Evolutionary conservation across 805 yeast genomes (phyloP).

Genomic region (Wickerhamiella shivajii): DNA sequence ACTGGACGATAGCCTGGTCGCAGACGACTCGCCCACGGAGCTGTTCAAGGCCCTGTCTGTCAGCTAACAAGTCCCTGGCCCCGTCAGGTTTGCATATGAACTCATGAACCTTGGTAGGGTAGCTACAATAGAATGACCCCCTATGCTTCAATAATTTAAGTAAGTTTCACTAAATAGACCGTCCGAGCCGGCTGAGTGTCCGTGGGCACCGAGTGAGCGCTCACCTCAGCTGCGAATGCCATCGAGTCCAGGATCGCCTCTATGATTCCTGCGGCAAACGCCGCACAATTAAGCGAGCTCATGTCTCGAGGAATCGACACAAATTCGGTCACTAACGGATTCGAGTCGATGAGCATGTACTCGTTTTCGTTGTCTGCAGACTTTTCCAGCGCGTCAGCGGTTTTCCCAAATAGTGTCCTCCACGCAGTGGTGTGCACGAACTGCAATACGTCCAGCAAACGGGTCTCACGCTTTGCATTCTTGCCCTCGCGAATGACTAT

Average conservation of each 20-base stretch:
- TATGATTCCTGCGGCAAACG: slow-evolving; percentile 71
- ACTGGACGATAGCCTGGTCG: slow-evolving; percentile 5
- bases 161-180: slow-evolving; percentile 60
- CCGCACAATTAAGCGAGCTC: slow-evolving; percentile 62
- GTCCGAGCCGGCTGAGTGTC: slow-evolving; percentile 50
- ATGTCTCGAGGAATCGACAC: slow-evolving; percentile 69
- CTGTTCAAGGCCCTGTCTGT: no score
- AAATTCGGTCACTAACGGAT: slow-evolving; percentile 56
- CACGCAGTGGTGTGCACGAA: slow-evolving; percentile 62
- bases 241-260: slow-evolving; percentile 70
- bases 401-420: slow-evolving; percentile 56
- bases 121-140: no score
- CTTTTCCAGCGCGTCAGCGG: slow-evolving; percentile 63
- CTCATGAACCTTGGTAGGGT: no score
- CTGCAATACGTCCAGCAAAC: slow-evolving; percentile 52
- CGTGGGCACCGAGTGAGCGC: slow-evolving; percentile 66
- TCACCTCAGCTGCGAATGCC: slow-evolving; percentile 57
- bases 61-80: no score
- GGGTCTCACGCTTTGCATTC: slow-evolving; percentile 49
- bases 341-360: slow-evolving; percentile 67
- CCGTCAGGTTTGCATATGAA: no score
- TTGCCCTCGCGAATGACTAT: slow-evolving; percentile 53
- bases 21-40: background rate
- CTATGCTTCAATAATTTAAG: no score
- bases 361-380: slow-evolving; percentile 51